phyloP scores from a whole-genome alignment of 768 basidiomycete species.

The Candolleomyces aberdarensis region DNA sequence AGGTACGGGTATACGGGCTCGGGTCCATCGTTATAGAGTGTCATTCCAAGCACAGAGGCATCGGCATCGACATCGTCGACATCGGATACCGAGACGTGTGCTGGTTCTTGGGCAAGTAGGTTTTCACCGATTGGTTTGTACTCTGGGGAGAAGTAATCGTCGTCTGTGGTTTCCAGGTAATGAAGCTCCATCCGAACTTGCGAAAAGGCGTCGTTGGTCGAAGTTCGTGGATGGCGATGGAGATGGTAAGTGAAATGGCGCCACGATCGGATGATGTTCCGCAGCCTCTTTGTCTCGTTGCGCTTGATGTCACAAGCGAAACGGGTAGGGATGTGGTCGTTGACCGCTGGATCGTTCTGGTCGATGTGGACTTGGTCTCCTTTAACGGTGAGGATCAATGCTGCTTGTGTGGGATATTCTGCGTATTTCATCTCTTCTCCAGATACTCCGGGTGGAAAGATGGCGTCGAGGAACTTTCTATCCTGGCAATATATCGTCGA shows the following conservation, averaged over 20 bases:
- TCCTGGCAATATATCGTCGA: conserved; percentile 23
- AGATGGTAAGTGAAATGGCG: conserved; percentile 30
- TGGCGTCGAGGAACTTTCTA: conserved; percentile 19
- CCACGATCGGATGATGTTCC: conserved; percentile 14
- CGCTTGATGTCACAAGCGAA: conserved; percentile 4
- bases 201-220: conserved; percentile 12
- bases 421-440: conserved; percentile 13
- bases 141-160: conserved; percentile 9
- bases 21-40: conserved; percentile 19
- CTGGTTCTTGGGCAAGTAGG: conserved; percentile 25
- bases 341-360: conserved; percentile 19
- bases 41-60: conserved; percentile 24
- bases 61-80: background rate
- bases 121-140: conserved; percentile 22
- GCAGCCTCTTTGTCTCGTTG: conserved; percentile 13
- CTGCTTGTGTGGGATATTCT: conserved; percentile 13
- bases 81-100: conserved; percentile 21
- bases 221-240: conserved; percentile 12
- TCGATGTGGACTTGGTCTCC: conserved; percentile 21
- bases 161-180: conserved; percentile 15
- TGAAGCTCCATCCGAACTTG: conserved; percentile 30
- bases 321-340: conserved; percentile 17
- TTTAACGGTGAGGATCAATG: conserved; percentile 18
- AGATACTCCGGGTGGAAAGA: conserved; percentile 15
- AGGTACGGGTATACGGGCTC: conserved; percentile 33